Percentiles rank a stretch among this genome's conserved stretches.
phyloP scores from a whole-genome alignment of 1,284 basidiomycete species.

The Ganoderma multipileum region DNA sequence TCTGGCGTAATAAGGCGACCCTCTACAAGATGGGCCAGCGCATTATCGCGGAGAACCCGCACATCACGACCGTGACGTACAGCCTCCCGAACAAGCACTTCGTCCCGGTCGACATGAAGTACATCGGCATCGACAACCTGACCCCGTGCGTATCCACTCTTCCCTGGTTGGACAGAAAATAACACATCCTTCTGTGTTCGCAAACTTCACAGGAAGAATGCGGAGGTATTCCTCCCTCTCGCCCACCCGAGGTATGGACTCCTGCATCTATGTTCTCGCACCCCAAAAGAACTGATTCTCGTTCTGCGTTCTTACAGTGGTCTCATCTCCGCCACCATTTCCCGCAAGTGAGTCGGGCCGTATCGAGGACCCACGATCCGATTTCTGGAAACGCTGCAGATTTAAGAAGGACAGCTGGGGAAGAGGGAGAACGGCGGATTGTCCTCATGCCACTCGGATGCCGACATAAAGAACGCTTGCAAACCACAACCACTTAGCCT shows the following conservation, averaged over 20 bases:
- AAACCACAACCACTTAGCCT: not conserved
- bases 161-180: not conserved
- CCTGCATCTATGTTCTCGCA: conserved; percentile 15
- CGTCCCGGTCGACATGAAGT: conserved; percentile 82
- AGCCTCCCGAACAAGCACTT: conserved; percentile 94
- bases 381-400: not conserved
- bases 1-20: conserved; percentile 66
- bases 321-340: conserved; percentile 37
- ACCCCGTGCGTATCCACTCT: conserved; percentile 47
- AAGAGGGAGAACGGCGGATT: not conserved
- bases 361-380: too few species aligned
- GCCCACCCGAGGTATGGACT: conserved; percentile 73
- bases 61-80: conserved; percentile 74
- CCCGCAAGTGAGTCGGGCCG: conserved; percentile 30
- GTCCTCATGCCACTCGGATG: not conserved
- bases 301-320: conserved; percentile 39
- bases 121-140: conserved; percentile 59
- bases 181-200: not conserved
- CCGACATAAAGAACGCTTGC: too few species aligned
- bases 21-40: conserved; percentile 88
- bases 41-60: conserved; percentile 71
- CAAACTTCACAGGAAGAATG: conserved; percentile 55
- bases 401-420: not conserved
- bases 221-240: conserved; percentile 84
- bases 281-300: conserved; percentile 12